Evolutionary conservation across 2,329 filamentous ascomycete species (phyloP), one percentile per base, ranked within the genome.

Genomic region (Escovopsis sp.): DNA sequence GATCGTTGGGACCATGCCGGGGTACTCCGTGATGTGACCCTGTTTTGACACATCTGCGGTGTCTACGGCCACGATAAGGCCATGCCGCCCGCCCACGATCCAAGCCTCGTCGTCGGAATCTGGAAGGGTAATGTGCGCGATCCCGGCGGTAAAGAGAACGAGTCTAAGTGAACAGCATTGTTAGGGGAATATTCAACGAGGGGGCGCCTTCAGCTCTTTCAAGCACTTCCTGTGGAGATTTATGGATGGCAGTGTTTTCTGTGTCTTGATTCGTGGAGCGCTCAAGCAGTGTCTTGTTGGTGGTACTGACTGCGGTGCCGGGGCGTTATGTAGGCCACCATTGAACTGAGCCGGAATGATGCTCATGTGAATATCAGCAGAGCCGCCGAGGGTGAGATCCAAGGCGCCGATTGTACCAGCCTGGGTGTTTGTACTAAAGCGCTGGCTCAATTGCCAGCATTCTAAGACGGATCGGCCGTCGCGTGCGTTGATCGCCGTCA

Each of bases 11-110:
- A 57, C 50, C 14, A 43, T 40, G 4, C 57, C 50, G 2, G 61
- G 60, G 39, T 62, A 66, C 23, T 40, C 40, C 2, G 63, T 62
- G 4, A 44, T 42, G 47, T 67, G 63, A 1, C 63, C 63, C 23
- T 51, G 38, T 2, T 33, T 40, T 36, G 58, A 61, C 4, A 58
- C 54, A 31, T 58, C 56, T 3, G 44, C 44, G 4, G 57, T 64
- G 39, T 67, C 63, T 4, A 58, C 52, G 0, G 58, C 61, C 9
- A 63, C 50, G 25, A 66, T 51, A 5, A 58, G 48, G 1, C 62
- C 61, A 25, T 60, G 49, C 34, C 53, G 53, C 2, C 62, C 61
- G 7, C 61, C 61, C 1, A 43, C 28, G 6, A 66, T 39, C 44
- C 48, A 57, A 0, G 53, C 57, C 35, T 57, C 52, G 14, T 52